These are phyloP conservation scores for Neoboletus subvelutipes DNA, from an alignment of 768 basidiomycete genomes.

Conservation along the genomic window DNA sequence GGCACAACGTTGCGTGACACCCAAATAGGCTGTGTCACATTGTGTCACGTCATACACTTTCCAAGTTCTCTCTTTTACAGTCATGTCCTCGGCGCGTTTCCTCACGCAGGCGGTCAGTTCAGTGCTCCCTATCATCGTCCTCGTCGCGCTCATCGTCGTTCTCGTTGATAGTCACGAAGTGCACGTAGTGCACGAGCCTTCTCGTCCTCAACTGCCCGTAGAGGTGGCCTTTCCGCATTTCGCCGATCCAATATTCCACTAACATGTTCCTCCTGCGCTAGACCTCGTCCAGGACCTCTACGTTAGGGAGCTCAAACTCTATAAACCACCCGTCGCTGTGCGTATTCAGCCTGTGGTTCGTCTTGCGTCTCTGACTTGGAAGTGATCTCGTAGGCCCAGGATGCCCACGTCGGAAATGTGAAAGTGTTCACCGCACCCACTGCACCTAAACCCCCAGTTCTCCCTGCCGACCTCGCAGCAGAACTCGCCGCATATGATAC, in stretches of 20 bases:
- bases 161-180: slow-evolving; percentile 34
- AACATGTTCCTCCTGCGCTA: slow-evolving; percentile 31
- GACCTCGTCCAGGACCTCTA: slow-evolving; percentile 94
- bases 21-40: slow-evolving; percentile 28
- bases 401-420: slow-evolving; percentile 86
- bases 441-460: slow-evolving; percentile 67
- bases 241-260: slow-evolving; percentile 20
- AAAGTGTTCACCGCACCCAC: slow-evolving; percentile 79
- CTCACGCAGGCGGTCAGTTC: slow-evolving; percentile 52
- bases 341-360: slow-evolving; percentile 31
- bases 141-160: slow-evolving; percentile 10
- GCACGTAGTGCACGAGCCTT: slow-evolving; percentile 57
- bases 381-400: slow-evolving; percentile 62
- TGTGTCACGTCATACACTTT: slow-evolving; percentile 47
- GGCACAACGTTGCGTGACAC: slow-evolving; percentile 20
- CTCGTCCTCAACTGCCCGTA: slow-evolving; percentile 60
- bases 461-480: slow-evolving; percentile 83
- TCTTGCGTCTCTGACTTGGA: neutral
- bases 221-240: slow-evolving; percentile 48
- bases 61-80: slow-evolving; percentile 38
- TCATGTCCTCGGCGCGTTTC: slow-evolving; percentile 60
- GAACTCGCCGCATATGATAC: slow-evolving; percentile 87
- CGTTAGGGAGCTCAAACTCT: slow-evolving; percentile 83
- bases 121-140: slow-evolving; percentile 1
- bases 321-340: slow-evolving; percentile 76